Evolutionary conservation across 2,329 filamentous ascomycete genomes (phyloP), one percentile per base, ranked within the genome.

Genomic region (Talaromyces funiculosus): DNA sequence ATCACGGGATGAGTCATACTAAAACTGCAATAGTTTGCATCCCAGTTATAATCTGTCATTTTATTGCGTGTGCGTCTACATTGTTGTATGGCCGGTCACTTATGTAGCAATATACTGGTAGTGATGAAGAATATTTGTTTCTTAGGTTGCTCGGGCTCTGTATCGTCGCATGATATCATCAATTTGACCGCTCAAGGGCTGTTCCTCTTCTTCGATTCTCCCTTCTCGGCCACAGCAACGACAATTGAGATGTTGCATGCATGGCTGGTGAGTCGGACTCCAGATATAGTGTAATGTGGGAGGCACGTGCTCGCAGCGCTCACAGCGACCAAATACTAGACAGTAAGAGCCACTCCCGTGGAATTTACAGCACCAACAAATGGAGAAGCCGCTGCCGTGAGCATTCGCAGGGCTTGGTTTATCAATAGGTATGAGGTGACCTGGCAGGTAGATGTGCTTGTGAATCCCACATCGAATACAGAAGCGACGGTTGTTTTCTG

Each of bases 381-480:
- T 31, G 16, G 20, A 49, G 42, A 61, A 58, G 3, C 33, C 16
- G 16, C 20, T 12, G 22, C 16, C 22, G 33, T 20, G 26, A 33
- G 10, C 16, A 22, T 18, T 38, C 20, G 31, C 26, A 12, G n/a
- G 12, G 24, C 24, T 37, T 37, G 37, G 35, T 38, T 42, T 37
- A 20, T 37, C 45, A 31, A 61, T 53, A 3, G 45, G 45, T 18
- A 57, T 61, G 22, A 57, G 29, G 24, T 61, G 43, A 14, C 59
- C 59, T 2, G 53, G 54, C 22, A 47, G 29, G 26, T 62, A 62
- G 10, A 62, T 59, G 42, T 59, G 55, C 9, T 54, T 62, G 26
- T 38, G 51, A 22, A 62, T 49, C n/a, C 60, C 60, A 31, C 60
- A 62, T 35, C 60, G 56, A 6, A 62, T 29, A 43, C 60, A 62